Percentiles rank a stretch among this genome's conserved stretches.
Evolutionary conservation across 306 rosid genomes (phyloP).

Genomic region (Spatholobus suberectus): DNA sequence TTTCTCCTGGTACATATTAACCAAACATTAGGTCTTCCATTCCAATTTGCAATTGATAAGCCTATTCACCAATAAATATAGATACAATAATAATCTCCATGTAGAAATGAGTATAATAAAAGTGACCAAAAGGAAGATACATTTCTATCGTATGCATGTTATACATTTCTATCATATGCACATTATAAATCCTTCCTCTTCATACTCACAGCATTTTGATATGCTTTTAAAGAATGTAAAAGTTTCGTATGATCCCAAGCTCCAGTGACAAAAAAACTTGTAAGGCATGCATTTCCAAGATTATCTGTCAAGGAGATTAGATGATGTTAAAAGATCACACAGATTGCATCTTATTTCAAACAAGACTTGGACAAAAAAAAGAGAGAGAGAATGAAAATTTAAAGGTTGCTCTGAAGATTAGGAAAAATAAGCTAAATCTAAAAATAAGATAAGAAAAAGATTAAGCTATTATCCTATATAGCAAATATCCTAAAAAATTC

Average conservation of each 20-base stretch:
- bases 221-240: conserved; percentile 87
- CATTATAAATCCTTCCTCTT: conserved; percentile 46
- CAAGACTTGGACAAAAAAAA: background rate
- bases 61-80: conserved; percentile 24
- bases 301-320: conserved; percentile 66
- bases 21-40: conserved; percentile 50
- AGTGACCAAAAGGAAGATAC: conserved; percentile 26
- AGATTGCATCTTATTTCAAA: conserved; percentile 18
- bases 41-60: conserved; percentile 36
- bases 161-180: conserved; percentile 37
- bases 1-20: conserved; percentile 73
- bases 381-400: background rate
- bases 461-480: too few species aligned
- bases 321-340: conserved; percentile 22
- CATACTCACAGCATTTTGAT: conserved; percentile 93
- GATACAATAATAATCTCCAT: conserved; percentile 6
- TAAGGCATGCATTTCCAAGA: conserved; percentile 94
- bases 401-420: background rate
- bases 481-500: too few species aligned
- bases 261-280: conserved; percentile 91
- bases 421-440: too few species aligned
- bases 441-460: too few species aligned
- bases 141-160: conserved; percentile 35
- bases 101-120: conserved; percentile 23
- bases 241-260: conserved; percentile 93